Evolutionary conservation across 108 stramenopile genomes (phyloP).

Genomic region (Nannochloropsis salina): DNA sequence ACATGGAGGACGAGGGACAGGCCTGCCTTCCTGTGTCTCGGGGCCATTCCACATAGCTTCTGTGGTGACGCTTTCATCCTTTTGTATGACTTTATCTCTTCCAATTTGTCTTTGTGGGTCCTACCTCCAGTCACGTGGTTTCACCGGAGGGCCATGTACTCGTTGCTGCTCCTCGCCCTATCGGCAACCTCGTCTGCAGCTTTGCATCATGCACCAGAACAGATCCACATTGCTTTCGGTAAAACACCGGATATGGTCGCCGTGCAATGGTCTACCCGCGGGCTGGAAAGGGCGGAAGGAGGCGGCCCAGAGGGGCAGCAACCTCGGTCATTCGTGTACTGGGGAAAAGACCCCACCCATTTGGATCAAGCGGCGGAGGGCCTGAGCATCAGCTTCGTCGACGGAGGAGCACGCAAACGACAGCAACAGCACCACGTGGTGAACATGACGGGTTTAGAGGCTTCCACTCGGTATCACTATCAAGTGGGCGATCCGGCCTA

Average conservation of each 20-base stretch:
- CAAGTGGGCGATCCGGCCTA: constrained; percentile 20
- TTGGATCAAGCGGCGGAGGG: not conserved
- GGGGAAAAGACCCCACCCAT: not conserved
- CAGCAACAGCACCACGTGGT: constrained; percentile 22
- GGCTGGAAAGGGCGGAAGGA: not conserved
- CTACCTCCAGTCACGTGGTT: no score
- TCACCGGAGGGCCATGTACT: no score
- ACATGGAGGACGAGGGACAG: no score
- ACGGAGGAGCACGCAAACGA: constrained; percentile 19
- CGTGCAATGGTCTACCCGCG: not conserved
- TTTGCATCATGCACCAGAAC: not conserved
- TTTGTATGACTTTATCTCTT: no score
- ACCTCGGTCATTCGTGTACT: not conserved
- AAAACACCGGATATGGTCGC: not conserved
- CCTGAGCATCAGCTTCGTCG: not conserved
- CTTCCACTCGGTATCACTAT: constrained; percentile 20
- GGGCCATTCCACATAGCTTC: no score
- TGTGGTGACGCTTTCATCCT: no score
- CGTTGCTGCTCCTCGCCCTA: not conserved
- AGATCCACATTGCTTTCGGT: not conserved
- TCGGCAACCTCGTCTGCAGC: not conserved
- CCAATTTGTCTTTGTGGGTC: no score
- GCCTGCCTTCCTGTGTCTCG: no score
- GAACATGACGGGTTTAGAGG: constrained; percentile 20
- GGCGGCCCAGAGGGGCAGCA: not conserved